Evolutionary conservation across 2,329 filamentous ascomycete species (phyloP).

Genomic region (Sphaerulina vaccinii): DNA sequence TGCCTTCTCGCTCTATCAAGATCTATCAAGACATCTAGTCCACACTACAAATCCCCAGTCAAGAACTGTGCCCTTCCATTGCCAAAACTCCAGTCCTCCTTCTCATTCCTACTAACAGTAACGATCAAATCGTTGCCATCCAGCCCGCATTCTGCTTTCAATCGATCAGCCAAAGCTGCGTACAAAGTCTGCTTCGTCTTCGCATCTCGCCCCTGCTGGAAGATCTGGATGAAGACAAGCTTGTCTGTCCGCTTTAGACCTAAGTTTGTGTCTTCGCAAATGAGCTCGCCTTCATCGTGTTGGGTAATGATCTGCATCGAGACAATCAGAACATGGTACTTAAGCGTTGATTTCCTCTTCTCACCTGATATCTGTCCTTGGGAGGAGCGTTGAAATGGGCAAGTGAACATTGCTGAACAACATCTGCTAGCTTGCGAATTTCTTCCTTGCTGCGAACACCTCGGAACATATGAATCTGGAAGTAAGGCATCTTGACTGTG

Average conservation of each 20-base stretch:
- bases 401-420: slow-evolving; percentile 33
- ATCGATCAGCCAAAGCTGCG: slow-evolving; percentile 25
- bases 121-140: slow-evolving; percentile 34
- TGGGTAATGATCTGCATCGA: slow-evolving; percentile 34
- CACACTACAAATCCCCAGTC: slow-evolving; percentile 24
- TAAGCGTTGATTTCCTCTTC: neutral
- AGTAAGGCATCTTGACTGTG: slow-evolving; percentile 32
- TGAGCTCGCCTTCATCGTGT: slow-evolving; percentile 36
- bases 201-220: slow-evolving; percentile 35
- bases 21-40: neutral
- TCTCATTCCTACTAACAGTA: slow-evolving; percentile 27
- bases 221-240: slow-evolving; percentile 37
- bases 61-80: slow-evolving; percentile 35
- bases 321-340: neutral
- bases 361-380: slow-evolving; percentile 36
- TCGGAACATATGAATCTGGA: slow-evolving; percentile 36
- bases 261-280: slow-evolving; percentile 38
- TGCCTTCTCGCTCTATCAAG: no score
- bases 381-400: slow-evolving; percentile 33
- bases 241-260: slow-evolving; percentile 29
- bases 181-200: slow-evolving; percentile 33
- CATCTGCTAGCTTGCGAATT: slow-evolving; percentile 33
- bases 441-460: slow-evolving; percentile 29
- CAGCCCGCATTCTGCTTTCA: slow-evolving; percentile 28
- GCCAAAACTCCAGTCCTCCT: slow-evolving; percentile 39